These are phyloP conservation scores for Ogataea thermomethanolica DNA, from an alignment of 805 yeast genomes.

Conservation along the genomic window DNA sequence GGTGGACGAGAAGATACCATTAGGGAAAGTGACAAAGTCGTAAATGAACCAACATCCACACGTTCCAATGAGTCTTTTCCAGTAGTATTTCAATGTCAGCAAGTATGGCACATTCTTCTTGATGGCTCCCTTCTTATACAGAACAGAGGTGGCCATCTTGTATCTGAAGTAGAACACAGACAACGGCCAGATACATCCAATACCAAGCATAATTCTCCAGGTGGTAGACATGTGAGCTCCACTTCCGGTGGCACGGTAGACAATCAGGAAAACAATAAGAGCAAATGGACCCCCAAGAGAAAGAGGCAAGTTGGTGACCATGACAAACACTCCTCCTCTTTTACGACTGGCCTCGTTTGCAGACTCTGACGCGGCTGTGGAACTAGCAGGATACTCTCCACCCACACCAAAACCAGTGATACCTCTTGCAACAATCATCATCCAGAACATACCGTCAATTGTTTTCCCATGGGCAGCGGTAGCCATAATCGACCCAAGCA, in stretches of 20 bases:
- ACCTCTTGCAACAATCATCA: conserved; percentile 69
- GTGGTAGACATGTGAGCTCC: conserved; percentile 44
- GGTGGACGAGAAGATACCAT: conserved; percentile 54
- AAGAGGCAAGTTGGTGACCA: conserved; percentile 71
- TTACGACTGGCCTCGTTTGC: conserved; percentile 57
- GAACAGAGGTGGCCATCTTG: conserved; percentile 63
- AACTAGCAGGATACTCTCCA: conserved; percentile 62
- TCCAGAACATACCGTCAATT: conserved; percentile 46
- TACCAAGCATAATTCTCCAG: conserved; percentile 69
- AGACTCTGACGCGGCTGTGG: conserved; percentile 60
- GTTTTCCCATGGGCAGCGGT: conserved; percentile 57
- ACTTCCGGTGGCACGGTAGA: conserved; percentile 52
- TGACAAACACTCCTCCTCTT: conserved; percentile 62
- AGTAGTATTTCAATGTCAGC: conserved; percentile 61
- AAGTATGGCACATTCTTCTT: conserved; percentile 53
- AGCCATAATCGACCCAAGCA: conserved; percentile 54
- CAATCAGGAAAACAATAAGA: conserved; percentile 61
- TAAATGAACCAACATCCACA: conserved; percentile 77
- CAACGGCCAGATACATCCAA: conserved; percentile 67
- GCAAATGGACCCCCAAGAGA: conserved; percentile 81
- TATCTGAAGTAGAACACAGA: conserved; percentile 68
- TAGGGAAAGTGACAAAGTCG: conserved; percentile 79
- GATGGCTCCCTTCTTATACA: conserved; percentile 64
- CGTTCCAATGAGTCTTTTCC: conserved; percentile 66
- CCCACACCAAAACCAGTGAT: conserved; percentile 75